phyloP scores from a whole-genome alignment of 257 asterid genomes.

The Solanum habrochaites region DNA sequence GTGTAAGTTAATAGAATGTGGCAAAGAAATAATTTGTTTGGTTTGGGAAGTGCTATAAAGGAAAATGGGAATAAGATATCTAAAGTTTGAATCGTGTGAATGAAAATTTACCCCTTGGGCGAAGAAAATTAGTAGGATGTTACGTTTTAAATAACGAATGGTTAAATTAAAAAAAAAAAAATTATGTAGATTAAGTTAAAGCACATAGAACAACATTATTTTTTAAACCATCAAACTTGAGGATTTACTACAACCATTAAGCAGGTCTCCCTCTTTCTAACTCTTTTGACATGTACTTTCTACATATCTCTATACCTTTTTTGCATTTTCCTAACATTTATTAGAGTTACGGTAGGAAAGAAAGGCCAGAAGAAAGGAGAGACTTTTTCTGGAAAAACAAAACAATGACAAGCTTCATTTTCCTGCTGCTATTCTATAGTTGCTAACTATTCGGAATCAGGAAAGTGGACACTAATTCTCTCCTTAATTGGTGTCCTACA shows the following conservation, averaged over 20 bases:
- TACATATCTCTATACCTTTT: neutral
- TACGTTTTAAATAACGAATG: neutral
- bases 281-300: neutral
- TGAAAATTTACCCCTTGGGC: neutral
- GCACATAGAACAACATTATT: neutral
- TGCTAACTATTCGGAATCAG: neutral
- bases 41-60: neutral
- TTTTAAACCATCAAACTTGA: neutral
- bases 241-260: neutral
- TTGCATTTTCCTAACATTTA: neutral
- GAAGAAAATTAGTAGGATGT: neutral
- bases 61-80: neutral
- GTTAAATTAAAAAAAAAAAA: neutral
- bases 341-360: neutral
- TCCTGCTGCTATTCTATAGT: neutral
- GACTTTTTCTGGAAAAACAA: neutral
- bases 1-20: neutral
- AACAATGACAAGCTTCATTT: neutral
- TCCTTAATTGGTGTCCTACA: slow-evolving; percentile 50
- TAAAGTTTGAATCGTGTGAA: neutral
- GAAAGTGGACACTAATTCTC: slow-evolving; percentile 35
- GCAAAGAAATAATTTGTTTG: neutral
- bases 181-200: neutral
- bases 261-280: neutral
- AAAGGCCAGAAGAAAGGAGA: neutral